A percentile compares a stretch with the other conserved stretches of the same genome.
Conservation (phyloP, 2,329 filamentous ascomycete species). For the Fusarium sp. region DNA sequence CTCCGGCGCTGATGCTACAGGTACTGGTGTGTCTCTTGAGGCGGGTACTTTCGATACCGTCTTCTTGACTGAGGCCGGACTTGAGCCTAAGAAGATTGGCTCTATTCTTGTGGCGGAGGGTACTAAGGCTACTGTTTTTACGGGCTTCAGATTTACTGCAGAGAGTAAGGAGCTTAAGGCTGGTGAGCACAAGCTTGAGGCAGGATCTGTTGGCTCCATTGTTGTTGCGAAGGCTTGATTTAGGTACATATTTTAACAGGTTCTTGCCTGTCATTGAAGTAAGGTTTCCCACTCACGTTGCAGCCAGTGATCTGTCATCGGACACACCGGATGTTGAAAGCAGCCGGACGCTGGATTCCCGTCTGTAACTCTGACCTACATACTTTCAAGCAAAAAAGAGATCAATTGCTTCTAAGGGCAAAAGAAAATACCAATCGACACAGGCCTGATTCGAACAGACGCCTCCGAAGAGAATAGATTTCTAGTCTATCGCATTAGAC, state of each 20-base stretch:
- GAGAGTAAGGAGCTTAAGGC: neutral
- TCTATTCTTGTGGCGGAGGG: slow-evolving; percentile 5
- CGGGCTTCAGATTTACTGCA: neutral
- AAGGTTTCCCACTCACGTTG: too few relatives aligned
- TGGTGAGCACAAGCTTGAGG: neutral
- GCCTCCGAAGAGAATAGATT: slow-evolving; percentile 32
- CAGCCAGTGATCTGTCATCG: neutral
- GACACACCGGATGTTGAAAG: too few relatives aligned
- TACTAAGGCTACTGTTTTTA: neutral
- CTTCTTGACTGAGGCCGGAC: slow-evolving; percentile 6
- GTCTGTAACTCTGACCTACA: too few relatives aligned
- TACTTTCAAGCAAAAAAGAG: neutral
- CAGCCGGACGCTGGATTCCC: too few relatives aligned
- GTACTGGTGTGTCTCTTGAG: neutral
- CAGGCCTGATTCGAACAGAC: slow-evolving; percentile 33
- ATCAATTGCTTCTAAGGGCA: fast-evolving
- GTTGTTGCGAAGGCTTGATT: neutral
- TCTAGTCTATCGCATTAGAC: slow-evolving; percentile 34
- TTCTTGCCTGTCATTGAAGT: neutral
- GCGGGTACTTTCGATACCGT: slow-evolving; percentile 3
- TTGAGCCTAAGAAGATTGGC: neutral
- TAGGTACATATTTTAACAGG: fast-evolving
- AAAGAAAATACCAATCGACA: slow-evolving; percentile 18
- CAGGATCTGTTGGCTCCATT: slow-evolving; percentile 3
- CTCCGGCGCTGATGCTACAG: neutral